Percentiles rank a stretch among this genome's conserved stretches.
Evolutionary conservation across 75 land plant species (phyloP).

Genomic region (Sequoia sempervirens): DNA sequence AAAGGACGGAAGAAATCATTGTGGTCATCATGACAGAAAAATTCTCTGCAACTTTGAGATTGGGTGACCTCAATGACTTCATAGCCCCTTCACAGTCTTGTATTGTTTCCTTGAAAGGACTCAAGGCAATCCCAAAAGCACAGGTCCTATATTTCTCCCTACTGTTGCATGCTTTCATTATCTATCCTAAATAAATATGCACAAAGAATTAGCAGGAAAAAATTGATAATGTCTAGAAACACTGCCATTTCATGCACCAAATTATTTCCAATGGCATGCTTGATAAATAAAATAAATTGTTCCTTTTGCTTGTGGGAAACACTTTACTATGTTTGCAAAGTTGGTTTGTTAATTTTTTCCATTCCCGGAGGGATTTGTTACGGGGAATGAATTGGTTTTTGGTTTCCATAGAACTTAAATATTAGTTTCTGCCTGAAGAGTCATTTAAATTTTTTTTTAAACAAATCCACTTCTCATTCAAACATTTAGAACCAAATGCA

Average conservation of each 20-base stretch:
- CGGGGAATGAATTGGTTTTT: not conserved
- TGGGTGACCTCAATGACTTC: constrained; percentile 86
- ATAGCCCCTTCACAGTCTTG: constrained; percentile 96
- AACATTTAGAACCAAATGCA: too few relatives aligned
- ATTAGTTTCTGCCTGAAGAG: not conserved
- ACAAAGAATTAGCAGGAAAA: not conserved
- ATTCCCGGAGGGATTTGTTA: not conserved
- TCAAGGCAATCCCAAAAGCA: constrained; percentile 24
- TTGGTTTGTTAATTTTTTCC: not conserved
- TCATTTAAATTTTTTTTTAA: not conserved
- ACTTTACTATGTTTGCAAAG: not conserved
- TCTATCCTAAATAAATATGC: not conserved
- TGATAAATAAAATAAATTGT: not conserved
- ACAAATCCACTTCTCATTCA: not conserved
- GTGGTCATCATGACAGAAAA: constrained; percentile 51
- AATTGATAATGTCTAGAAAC: not conserved
- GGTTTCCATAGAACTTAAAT: not conserved
- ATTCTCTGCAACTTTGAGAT: constrained; percentile 83
- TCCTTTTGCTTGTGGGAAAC: constrained; percentile 1
- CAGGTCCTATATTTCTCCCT: constrained; percentile 24
- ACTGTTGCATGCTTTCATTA: not conserved
- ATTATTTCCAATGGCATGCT: not conserved
- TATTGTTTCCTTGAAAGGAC: constrained; percentile 75
- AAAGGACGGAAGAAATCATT: not conserved
- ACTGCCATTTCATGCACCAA: not conserved